phyloP scores from a whole-genome alignment of 177 flowering plant species.

The Vitis hybrid region DNA sequence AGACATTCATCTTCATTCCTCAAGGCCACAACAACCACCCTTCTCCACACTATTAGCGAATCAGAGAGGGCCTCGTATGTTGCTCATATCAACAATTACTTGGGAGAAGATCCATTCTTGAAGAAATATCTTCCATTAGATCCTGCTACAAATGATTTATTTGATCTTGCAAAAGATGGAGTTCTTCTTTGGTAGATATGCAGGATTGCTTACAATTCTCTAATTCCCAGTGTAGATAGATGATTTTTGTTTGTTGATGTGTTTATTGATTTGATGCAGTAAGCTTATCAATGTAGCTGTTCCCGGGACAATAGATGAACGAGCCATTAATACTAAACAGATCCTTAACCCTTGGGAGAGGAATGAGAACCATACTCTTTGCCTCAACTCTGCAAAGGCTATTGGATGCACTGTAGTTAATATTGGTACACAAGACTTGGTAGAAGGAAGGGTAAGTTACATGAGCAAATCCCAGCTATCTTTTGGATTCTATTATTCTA shows the following conservation, averaged over 20 bases:
- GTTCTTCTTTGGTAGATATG: slow-evolving; percentile 75
- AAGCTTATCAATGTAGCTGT: slow-evolving; percentile 96
- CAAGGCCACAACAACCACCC: slow-evolving; percentile 77
- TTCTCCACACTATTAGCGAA: slow-evolving; percentile 68
- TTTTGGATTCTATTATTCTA: slow-evolving; percentile 2
- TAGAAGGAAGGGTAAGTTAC: slow-evolving; percentile 77
- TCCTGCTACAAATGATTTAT: slow-evolving; percentile 57
- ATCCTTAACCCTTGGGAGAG: slow-evolving; percentile 93
- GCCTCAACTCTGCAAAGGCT: slow-evolving; percentile 96
- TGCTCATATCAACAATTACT: slow-evolving; percentile 70
- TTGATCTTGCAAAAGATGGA: slow-evolving; percentile 86
- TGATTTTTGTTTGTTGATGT: slow-evolving; percentile 17
- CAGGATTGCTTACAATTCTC: not conserved
- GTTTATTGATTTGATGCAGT: slow-evolving; percentile 45
- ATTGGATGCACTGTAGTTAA: slow-evolving; percentile 97
- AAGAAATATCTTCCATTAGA: slow-evolving; percentile 70
- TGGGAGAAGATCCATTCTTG: slow-evolving; percentile 72
- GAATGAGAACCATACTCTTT: slow-evolving; percentile 91
- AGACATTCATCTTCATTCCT: slow-evolving; percentile 63
- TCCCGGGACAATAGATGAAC: slow-evolving; percentile 93
- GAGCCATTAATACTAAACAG: slow-evolving; percentile 83
- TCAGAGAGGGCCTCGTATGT: slow-evolving; percentile 83
- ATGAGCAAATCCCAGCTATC: not conserved
- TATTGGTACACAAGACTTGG: slow-evolving; percentile 86
- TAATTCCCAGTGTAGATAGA: not conserved